phyloP scores from a whole-genome alignment of 2,329 filamentous ascomycete species.

The Alternaria triticimaculans region DNA sequence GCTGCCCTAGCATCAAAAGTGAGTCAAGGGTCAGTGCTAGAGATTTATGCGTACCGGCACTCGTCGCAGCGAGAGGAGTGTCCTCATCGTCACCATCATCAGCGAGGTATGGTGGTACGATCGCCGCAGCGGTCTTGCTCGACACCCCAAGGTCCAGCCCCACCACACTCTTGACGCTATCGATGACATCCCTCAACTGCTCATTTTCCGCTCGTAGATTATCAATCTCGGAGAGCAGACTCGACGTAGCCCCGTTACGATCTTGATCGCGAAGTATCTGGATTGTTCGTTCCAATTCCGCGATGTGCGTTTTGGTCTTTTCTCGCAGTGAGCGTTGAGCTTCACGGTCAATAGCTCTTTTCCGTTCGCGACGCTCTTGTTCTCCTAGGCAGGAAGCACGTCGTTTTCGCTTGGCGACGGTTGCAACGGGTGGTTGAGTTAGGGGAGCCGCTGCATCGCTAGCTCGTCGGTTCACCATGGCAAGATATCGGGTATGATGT shows the following conservation, averaged over 20 bases:
- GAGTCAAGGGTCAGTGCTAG: conserved; percentile 17
- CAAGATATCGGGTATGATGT: not conserved
- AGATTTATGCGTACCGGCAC: conserved; percentile 34
- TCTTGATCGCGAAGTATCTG: conserved; percentile 45
- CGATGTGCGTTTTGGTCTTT: conserved; percentile 48
- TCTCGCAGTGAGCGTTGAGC: conserved; percentile 45
- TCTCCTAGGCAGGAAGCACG: conserved; percentile 44
- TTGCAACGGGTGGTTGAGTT: conserved; percentile 27
- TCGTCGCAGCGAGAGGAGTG: conserved; percentile 26
- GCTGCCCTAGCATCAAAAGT: conserved; percentile 32
- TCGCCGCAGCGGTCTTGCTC: conserved; percentile 10
- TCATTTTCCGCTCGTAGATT: conserved; percentile 43
- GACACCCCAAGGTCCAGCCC: conserved; percentile 28
- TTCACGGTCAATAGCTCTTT: conserved; percentile 46
- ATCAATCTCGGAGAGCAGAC: conserved; percentile 42
- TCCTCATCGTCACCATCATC: conserved; percentile 10
- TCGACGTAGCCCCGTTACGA: conserved; percentile 40
- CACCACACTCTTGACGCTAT: conserved; percentile 42
- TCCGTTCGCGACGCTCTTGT: conserved; percentile 44
- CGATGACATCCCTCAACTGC: conserved; percentile 41
- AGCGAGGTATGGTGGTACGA: not conserved
- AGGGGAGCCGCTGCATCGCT: conserved; percentile 32
- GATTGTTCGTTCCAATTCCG: conserved; percentile 46
- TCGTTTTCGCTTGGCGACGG: conserved; percentile 43
- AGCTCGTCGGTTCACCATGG: conserved; percentile 20